Evolutionary conservation across 2,329 filamentous ascomycete species (phyloP).

Genomic region (Neophaeococcomyces mojaviensis): DNA sequence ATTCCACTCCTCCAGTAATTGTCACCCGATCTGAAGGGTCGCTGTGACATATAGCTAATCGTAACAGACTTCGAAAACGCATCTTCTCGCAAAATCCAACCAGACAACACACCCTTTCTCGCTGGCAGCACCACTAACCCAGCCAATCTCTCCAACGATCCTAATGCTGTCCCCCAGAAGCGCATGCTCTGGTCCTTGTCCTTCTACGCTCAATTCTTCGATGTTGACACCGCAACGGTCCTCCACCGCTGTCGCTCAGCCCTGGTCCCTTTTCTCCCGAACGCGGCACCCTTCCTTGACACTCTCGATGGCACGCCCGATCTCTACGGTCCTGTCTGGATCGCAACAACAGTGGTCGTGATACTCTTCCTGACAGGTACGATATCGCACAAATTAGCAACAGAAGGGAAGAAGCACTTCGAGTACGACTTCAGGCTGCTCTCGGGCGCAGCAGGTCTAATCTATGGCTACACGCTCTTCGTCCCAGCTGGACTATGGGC

Average conservation of each 20-base stretch:
- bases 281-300: slow-evolving; percentile 82
- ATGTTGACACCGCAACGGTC: slow-evolving; percentile 90
- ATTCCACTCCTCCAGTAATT: slow-evolving; percentile 80
- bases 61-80: slow-evolving; percentile 59
- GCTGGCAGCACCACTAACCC: slow-evolving; percentile 44
- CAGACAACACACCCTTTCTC: slow-evolving; percentile 45
- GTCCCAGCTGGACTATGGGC: slow-evolving; percentile 81
- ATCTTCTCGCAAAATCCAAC: slow-evolving; percentile 42
- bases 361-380: slow-evolving; percentile 94
- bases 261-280: slow-evolving; percentile 79
- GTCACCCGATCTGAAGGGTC: neutral
- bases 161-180: slow-evolving; percentile 52
- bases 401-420: slow-evolving; percentile 22
- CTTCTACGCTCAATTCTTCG: slow-evolving; percentile 98
- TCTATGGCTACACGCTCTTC: slow-evolving; percentile 90
- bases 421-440: slow-evolving; percentile 61
- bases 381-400: slow-evolving; percentile 80
- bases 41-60: neutral
- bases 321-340: slow-evolving; percentile 96
- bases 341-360: slow-evolving; percentile 92
- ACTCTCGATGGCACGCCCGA: slow-evolving; percentile 95
- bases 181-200: slow-evolving; percentile 84
- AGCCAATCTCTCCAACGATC: slow-evolving; percentile 43
- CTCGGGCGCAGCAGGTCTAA: slow-evolving; percentile 79
- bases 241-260: slow-evolving; percentile 78